phyloP scores from a whole-genome alignment of 1,284 basidiomycete species.

The Exobasidium cylindrosporum region DNA sequence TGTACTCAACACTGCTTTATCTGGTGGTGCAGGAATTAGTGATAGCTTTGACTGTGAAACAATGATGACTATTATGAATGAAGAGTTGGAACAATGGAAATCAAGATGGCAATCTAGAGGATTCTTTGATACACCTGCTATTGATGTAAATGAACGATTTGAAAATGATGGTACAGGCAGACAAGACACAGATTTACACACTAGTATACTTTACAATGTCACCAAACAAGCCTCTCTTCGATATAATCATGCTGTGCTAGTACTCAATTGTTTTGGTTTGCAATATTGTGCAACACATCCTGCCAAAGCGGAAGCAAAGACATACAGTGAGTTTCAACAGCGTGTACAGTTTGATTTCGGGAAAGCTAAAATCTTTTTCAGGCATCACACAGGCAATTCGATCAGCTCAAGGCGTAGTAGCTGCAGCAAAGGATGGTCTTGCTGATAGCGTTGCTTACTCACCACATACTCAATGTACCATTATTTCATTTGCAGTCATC shows the following conservation, averaged over 20 bases:
- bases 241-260: conserved; percentile 46
- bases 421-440: conserved; percentile 7
- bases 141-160: background rate
- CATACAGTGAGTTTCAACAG: background rate
- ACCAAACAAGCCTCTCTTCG: conserved; percentile 40
- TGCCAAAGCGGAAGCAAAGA: background rate
- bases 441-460: conserved; percentile 61
- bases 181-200: conserved; percentile 17
- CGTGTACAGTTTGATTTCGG: too few species aligned
- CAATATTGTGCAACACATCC: conserved; percentile 67
- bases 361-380: too few species aligned
- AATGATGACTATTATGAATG: conserved; percentile 77
- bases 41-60: conserved; percentile 74
- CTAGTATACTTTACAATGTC: conserved; percentile 42
- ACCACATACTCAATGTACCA: conserved; percentile 86
- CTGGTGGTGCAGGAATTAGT: conserved; percentile 55
- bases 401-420: background rate
- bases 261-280: conserved; percentile 85
- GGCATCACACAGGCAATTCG: background rate
- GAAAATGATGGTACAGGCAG: background rate
- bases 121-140: conserved; percentile 18
- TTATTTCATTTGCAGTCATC: conserved; percentile 79
- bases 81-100: conserved; percentile 70
- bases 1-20: conserved; percentile 79
- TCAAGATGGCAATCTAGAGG: conserved; percentile 62